Evolutionary conservation across 2,329 filamentous ascomycete species (phyloP), one percentile per base, ranked within the genome.

Genomic region (Fusarium marasasianum): DNA sequence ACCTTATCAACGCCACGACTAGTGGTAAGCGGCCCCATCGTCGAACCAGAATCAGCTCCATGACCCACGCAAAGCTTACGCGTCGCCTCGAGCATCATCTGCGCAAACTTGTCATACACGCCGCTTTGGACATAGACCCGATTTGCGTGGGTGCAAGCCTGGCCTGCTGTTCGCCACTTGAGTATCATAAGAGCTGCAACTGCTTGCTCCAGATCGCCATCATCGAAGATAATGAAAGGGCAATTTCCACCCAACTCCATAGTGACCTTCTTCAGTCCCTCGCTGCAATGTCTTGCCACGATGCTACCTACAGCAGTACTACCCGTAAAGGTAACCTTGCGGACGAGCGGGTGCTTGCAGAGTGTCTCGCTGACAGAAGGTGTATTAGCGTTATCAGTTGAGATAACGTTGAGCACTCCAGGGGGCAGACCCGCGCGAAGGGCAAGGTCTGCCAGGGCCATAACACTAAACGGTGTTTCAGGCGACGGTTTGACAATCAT

Each of bases 251-350:
- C 92, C 0, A 94, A 84, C 78, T 94, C 92, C 79, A 94, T 86
- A 1, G 92, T 83, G 8, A 89, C 85, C 1, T 91, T 91, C 82
- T 94, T 94, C 40, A 93, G 82, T 59, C 90, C 85, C 72, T 88
- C 87, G 4, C 90, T 91, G 10, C 90, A 91, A 3, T 86, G 85
- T 4, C 84, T 81, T 1, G 91, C 89, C 47, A 94, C 86, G 67
- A 91, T 91, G 47, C 90, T 88, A 8, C 93, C 93, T 0, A 95
- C 89, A 0, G 84, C 82, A 0, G 93, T 94, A 76, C 89, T 91
- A 22, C 94, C 94, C 0, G 93, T 96, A 77, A 96, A 96, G 68
- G 92, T 93, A 65, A 96, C 86, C 79, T 95, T 95, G 64, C 83
- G 84, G 5, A 87, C 82, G 0, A 81, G 66, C 0, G 82, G 82